Percentiles rank a stretch among this genome's conserved stretches.
Conservation (phyloP, 179 eudicot genomes). For the Spergularia azorica region DNA sequence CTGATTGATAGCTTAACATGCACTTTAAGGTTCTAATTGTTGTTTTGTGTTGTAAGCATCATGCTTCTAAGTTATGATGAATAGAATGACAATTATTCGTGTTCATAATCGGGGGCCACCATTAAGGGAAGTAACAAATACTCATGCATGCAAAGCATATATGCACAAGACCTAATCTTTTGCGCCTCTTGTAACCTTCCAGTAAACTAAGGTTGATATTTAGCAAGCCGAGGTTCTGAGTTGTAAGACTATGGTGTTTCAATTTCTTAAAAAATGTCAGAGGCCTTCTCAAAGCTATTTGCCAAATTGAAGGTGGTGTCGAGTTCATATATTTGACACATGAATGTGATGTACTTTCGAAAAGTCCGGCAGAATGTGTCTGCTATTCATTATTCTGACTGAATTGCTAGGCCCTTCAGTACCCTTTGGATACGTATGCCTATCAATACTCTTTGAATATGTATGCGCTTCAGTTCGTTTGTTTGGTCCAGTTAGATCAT, state of each 20-base stretch:
- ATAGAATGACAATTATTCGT: not conserved
- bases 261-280: not conserved
- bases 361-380: not conserved
- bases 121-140: not conserved
- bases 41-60: not conserved
- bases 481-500: not conserved
- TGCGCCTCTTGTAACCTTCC: not conserved
- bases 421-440: too few species aligned
- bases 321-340: not conserved
- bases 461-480: not conserved
- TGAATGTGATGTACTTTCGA: too few species aligned
- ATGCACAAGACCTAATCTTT: not conserved
- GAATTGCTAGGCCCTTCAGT: not conserved
- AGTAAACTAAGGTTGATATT: not conserved
- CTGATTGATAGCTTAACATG: conserved; percentile 14
- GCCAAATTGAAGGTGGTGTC: not conserved
- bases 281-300: conserved; percentile 3
- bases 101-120: not conserved
- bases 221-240: not conserved
- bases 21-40: conserved; percentile 5
- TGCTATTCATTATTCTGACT: not conserved
- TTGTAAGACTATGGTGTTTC: not conserved
- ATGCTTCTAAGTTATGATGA: not conserved
- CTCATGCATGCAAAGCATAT: not conserved
- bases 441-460: too few species aligned